Conservation (phyloP, 2,329 filamentous ascomycete species). For the Curvularia hawaiiensis region DNA sequence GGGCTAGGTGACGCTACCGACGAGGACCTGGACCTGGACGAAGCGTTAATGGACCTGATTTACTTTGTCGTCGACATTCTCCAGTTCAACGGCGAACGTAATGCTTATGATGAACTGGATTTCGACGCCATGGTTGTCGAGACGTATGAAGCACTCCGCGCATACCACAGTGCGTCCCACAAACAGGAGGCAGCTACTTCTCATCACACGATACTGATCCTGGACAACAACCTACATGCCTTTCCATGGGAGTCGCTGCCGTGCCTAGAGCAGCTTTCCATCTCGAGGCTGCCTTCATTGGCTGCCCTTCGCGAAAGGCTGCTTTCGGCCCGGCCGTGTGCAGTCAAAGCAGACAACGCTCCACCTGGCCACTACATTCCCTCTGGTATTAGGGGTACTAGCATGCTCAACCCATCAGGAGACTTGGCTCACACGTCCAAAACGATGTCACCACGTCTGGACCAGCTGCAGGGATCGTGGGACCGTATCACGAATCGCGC, state of each 20-base stretch:
- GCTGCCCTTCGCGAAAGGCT: conserved; percentile 80
- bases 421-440: conserved; percentile 82
- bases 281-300: conserved; percentile 88
- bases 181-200: conserved; percentile 47
- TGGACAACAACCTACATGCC: conserved; percentile 87
- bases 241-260: conserved; percentile 98
- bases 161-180: conserved; percentile 67
- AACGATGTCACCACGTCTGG: conserved; percentile 72
- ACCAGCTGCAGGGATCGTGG: conserved; percentile 62
- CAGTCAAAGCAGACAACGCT: conserved; percentile 13
- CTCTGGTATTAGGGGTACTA: conserved; percentile 63
- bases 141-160: conserved; percentile 79
- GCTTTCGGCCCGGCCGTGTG: conserved; percentile 54
- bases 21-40: conserved; percentile 76
- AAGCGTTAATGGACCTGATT: conserved; percentile 86
- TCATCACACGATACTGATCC: conserved; percentile 81
- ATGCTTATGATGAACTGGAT: conserved; percentile 97
- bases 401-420: conserved; percentile 86
- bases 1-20: conserved; percentile 76
- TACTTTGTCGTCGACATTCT: conserved; percentile 97
- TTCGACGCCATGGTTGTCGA: conserved; percentile 92
- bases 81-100: conserved; percentile 94
- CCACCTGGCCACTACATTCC: conserved; percentile 56
- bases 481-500: conserved; percentile 68
- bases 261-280: conserved; percentile 76